Conservation (phyloP, 805 yeast species). For the Lachancea lanzarotensis region DNA sequence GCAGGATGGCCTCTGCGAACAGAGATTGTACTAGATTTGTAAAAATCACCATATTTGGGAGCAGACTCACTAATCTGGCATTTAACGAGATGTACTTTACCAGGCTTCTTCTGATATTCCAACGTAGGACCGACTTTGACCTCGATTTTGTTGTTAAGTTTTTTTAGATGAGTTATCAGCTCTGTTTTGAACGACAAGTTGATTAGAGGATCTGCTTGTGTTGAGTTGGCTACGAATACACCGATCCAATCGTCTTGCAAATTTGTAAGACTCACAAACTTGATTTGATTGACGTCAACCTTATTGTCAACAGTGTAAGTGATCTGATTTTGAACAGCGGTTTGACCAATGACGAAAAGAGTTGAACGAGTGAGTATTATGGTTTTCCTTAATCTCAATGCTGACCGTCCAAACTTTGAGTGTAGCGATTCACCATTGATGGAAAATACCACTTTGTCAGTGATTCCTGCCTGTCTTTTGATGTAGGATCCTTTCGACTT, state of each 20-base stretch:
- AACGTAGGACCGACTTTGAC: slow-evolving; percentile 67
- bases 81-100: slow-evolving; percentile 67
- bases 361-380: slow-evolving; percentile 58
- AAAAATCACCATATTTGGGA: slow-evolving; percentile 61
- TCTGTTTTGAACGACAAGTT: slow-evolving; percentile 87
- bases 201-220: slow-evolving; percentile 70
- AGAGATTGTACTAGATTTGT: slow-evolving; percentile 82
- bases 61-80: slow-evolving; percentile 56
- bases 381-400: slow-evolving; percentile 66
- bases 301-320: slow-evolving; percentile 56
- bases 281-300: slow-evolving; percentile 54
- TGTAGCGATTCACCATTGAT: slow-evolving; percentile 72
- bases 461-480: slow-evolving; percentile 59
- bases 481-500: slow-evolving; percentile 75
- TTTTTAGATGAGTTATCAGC: slow-evolving; percentile 65
- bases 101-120: slow-evolving; percentile 86
- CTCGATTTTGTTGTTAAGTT: slow-evolving; percentile 48
- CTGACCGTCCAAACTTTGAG: slow-evolving; percentile 89
- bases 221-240: slow-evolving; percentile 30
- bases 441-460: slow-evolving; percentile 69
- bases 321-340: slow-evolving; percentile 55
- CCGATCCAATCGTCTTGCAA: slow-evolving; percentile 94
- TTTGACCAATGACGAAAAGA: slow-evolving; percentile 69
- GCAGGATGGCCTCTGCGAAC: slow-evolving; percentile 78
- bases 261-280: slow-evolving; percentile 59